Percentiles rank a stretch among this genome's conserved stretches.
Conservation (phyloP, 2,329 filamentous ascomycete species). For the Fusarium protoensiforme region DNA sequence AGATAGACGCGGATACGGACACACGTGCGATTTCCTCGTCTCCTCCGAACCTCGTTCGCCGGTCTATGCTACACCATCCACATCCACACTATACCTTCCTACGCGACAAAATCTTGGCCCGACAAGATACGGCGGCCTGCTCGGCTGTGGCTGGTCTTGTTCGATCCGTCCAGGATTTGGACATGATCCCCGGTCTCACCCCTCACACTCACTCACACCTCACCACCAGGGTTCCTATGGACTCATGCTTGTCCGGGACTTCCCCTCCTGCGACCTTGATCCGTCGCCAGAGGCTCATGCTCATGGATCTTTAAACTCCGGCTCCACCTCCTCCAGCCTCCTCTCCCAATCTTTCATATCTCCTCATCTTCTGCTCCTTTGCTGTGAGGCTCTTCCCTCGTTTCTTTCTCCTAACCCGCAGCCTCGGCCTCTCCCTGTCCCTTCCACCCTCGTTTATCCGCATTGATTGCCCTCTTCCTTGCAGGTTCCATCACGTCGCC, state of each 20-base stretch:
- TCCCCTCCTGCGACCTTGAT: slow-evolving; percentile 34
- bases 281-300: slow-evolving; percentile 34
- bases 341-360: slow-evolving; percentile 28
- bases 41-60: slow-evolving; percentile 1
- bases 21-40: slow-evolving; percentile 12
- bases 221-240: slow-evolving; percentile 32
- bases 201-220: slow-evolving; percentile 28
- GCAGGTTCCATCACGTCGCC: slow-evolving; percentile 11
- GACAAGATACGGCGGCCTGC: slow-evolving; percentile 12
- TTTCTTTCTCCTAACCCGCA: neutral
- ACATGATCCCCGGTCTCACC: slow-evolving; percentile 36
- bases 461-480: neutral
- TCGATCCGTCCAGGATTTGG: slow-evolving; percentile 28
- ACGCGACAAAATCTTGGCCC: slow-evolving; percentile 5
- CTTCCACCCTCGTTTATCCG: neutral
- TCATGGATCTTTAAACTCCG: slow-evolving; percentile 42
- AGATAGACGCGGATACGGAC: slow-evolving; percentile 4
- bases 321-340: slow-evolving; percentile 43
- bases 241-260: slow-evolving; percentile 27
- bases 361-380: slow-evolving; percentile 14
- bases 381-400: neutral
- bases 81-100: neutral
- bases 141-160: slow-evolving; percentile 27
- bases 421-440: neutral
- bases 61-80: neutral